Base-by-base conservation (phyloP, 169 alveolate species). In the Blepharisma undulans region DNA sequence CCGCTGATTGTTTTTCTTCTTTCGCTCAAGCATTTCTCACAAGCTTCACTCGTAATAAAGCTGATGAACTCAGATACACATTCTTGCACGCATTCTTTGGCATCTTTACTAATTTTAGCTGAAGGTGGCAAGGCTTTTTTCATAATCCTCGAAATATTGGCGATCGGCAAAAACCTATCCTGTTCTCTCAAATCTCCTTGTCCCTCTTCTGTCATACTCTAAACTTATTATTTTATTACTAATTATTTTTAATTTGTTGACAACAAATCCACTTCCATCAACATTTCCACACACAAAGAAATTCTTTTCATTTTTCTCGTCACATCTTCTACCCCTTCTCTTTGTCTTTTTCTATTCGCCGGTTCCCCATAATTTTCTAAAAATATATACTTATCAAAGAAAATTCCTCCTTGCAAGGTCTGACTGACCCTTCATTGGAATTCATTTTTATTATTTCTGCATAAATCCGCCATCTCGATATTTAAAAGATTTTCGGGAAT, bases 31-130 rank as follows among this genome's bases (percentile, higher is more conserved):
- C 99, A 98, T 87, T 96, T 97, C 61, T 98, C 99, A 91, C 99
- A 96, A 12, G 99, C 99, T 94, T 98, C 99, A 76, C 98, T 95
- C 4, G 99, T 97, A 36, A 98, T 95, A 94, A 98, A 98, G 76
- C 97, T 93, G 36, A 98, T 98, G 92, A 98, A 98, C 93, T 98
- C 99, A 76, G 99, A 96, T 21, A 98, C 99, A 89, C 99, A 98
- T 81, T 98, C 99, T 92, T 98, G 95, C 16, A 98, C 97, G 72
- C 98, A 98, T 92, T 98, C 99, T 90, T 98, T 98, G 16, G 99
- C 98, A 71, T 98, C 98, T 93, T 98, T 98, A 19, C 99, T 98
- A 71, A 97, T 98, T 91, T 98, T 98, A 36, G 99, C 99, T 25
- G 29, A 94, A 36, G 96, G 96, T 4, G 99, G 99, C 32, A 98